These are phyloP conservation scores for Cladophialophora carrionii DNA, from an alignment of 2,329 filamentous ascomycete species.

Conservation along the genomic window DNA sequence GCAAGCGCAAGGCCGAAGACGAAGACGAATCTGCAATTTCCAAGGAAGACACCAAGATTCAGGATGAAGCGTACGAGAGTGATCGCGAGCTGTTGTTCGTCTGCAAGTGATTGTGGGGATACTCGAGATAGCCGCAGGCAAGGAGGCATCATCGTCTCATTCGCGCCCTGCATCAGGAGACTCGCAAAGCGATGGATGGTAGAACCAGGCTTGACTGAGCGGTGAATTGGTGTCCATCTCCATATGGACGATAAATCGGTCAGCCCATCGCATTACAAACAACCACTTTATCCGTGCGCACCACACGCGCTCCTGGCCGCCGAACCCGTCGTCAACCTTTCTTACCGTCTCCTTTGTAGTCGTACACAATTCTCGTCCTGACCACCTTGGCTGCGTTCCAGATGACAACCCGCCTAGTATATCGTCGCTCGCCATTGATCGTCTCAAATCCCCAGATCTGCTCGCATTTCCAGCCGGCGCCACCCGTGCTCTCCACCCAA, in stretches of 20 bases:
- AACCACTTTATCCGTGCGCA: no score
- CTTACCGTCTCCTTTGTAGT: slow-evolving; percentile 40
- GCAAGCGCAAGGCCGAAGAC: background rate
- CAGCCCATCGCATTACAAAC: background rate
- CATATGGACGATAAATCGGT: background rate
- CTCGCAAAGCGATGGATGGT: background rate
- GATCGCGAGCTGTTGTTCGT: background rate
- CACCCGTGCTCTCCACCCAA: slow-evolving; percentile 53
- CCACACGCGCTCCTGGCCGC: no score
- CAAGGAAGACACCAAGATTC: background rate
- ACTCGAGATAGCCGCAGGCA: background rate
- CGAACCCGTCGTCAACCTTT: background rate
- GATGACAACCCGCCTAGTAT: slow-evolving; percentile 50
- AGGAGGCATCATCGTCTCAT: background rate
- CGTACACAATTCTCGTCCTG: slow-evolving; percentile 49
- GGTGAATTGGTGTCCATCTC: background rate
- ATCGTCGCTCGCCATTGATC: slow-evolving; percentile 47
- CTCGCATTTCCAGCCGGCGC: slow-evolving; percentile 55
- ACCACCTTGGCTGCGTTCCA: slow-evolving; percentile 45
- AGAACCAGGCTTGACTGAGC: background rate
- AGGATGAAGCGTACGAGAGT: background rate
- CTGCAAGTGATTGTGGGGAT: background rate
- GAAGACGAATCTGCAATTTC: background rate
- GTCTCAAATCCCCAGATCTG: slow-evolving; percentile 54
- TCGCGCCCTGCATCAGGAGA: background rate